Conservation (phyloP, 768 basidiomycete species). For the Amanita inopinata region DNA sequence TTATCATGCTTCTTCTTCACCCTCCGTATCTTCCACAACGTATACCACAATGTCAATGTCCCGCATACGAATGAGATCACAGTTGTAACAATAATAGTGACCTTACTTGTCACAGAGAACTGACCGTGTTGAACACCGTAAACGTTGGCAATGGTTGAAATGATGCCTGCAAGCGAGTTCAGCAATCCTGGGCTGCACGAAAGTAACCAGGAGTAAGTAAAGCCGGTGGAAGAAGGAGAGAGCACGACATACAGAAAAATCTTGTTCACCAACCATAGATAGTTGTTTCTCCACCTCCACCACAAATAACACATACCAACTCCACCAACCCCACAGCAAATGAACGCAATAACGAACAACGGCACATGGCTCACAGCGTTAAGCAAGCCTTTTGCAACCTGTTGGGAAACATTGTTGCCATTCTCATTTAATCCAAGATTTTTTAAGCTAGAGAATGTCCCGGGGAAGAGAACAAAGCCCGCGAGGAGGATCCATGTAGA, state of each 20-base stretch:
- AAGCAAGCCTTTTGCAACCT: conserved; percentile 35
- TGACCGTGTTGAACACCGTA: conserved; percentile 39
- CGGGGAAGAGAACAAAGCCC: conserved; percentile 53
- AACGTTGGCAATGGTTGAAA: conserved; percentile 43
- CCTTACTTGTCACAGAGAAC: conserved; percentile 31
- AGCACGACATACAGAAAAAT: conserved; percentile 38
- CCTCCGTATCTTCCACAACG: conserved; percentile 32
- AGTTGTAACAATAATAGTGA: conserved; percentile 39
- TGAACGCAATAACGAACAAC: conserved; percentile 38
- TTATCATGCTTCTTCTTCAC: conserved; percentile 34
- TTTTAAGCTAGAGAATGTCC: conserved; percentile 45
- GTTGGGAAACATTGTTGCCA: conserved; percentile 22
- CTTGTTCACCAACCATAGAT: conserved; percentile 48
- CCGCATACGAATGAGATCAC: conserved; percentile 31
- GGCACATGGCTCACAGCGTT: not conserved
- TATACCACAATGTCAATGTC: conserved; percentile 29
- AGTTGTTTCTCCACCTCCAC: conserved; percentile 52
- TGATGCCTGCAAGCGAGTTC: conserved; percentile 45
- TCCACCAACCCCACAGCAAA: conserved; percentile 45
- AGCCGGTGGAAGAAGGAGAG: not conserved
- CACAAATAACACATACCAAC: conserved; percentile 48
- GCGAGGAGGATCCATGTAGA: conserved; percentile 57
- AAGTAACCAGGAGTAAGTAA: conserved; percentile 5
- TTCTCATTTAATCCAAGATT: conserved; percentile 22
- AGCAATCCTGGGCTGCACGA: conserved; percentile 40